Percentiles rank a stretch among this genome's conserved stretches.
Conservation (phyloP, 75 land plant species). For the Cryptomeria japonica region DNA sequence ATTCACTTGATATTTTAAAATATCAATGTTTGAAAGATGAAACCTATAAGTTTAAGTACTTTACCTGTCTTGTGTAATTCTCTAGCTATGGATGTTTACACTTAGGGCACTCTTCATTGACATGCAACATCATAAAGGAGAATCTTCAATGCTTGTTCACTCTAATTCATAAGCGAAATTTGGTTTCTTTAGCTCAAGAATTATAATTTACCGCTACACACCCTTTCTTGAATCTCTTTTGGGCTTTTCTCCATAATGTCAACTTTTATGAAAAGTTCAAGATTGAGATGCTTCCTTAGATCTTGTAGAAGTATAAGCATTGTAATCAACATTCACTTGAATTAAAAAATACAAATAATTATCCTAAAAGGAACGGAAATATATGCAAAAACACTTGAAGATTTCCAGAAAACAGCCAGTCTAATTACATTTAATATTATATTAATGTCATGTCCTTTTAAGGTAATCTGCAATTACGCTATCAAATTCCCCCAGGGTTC, state of each 20-base stretch:
- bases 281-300: conserved; percentile 26
- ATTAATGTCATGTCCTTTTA: neutral
- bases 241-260: neutral
- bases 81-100: conserved; percentile 55
- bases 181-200: no score
- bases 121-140: conserved; percentile 26
- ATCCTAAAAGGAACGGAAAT: neutral
- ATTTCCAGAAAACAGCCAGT: neutral
- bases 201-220: no score
- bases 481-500: no score
- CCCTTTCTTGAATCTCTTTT: no score
- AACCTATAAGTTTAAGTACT: neutral
- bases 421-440: neutral
- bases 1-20: neutral
- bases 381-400: neutral
- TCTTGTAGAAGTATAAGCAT: conserved; percentile 19
- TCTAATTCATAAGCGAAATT: neutral
- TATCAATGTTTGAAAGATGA: neutral
- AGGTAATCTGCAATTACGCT: neutral
- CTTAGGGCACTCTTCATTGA: conserved; percentile 61
- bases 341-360: neutral
- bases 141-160: neutral
- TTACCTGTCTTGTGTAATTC: conserved; percentile 67
- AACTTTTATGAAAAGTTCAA: conserved; percentile 22
- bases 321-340: neutral